These are phyloP conservation scores for sunflower (Helianthus annuus) DNA, from an alignment of 129 eudicot species.

Conservation along the genomic window DNA sequence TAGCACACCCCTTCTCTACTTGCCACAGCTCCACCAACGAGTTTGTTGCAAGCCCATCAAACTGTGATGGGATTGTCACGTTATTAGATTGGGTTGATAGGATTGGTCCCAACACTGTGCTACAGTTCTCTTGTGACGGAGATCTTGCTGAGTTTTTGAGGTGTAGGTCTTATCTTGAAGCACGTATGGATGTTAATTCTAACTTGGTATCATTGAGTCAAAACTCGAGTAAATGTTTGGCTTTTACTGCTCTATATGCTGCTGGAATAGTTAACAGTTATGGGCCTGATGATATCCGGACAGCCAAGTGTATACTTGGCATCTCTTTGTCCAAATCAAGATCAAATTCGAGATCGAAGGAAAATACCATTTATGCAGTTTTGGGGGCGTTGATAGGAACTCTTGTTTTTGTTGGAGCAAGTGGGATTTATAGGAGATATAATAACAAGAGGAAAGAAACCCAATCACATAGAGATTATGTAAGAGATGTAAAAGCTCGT, in stretches of 20 bases:
- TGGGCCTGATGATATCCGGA: conserved; percentile 54
- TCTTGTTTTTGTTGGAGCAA: conserved; percentile 21
- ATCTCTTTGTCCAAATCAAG: conserved; percentile 35
- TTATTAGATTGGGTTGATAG: conserved; percentile 44
- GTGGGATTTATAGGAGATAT: conserved; percentile 30
- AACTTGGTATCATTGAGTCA: conserved; percentile 40
- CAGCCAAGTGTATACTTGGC: conserved; percentile 59
- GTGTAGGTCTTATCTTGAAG: conserved; percentile 61
- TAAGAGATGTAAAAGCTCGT: conserved; percentile 43
- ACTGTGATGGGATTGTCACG: conserved; percentile 53
- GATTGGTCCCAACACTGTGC: conserved; percentile 22
- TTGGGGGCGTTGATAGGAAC: conserved; percentile 53
- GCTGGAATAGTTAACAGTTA: conserved; percentile 58
- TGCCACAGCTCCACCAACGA: conserved; percentile 46
- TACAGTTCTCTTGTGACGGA: conserved; percentile 49
- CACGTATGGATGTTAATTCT: conserved; percentile 51
- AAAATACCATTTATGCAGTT: conserved; percentile 37
- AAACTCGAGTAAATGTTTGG: conserved; percentile 66
- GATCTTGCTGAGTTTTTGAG: conserved; percentile 41
- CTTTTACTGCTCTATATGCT: conserved; percentile 58
- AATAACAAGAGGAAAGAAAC: conserved; percentile 33
- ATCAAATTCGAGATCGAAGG: conserved; percentile 15
- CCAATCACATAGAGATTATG: conserved; percentile 46
- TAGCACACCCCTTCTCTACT: conserved; percentile 27
- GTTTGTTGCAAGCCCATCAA: conserved; percentile 36